Evolutionary conservation across 2,329 filamentous ascomycete genomes (phyloP), one percentile per base, ranked within the genome.

Genomic region (Raffaelea albimanens): DNA sequence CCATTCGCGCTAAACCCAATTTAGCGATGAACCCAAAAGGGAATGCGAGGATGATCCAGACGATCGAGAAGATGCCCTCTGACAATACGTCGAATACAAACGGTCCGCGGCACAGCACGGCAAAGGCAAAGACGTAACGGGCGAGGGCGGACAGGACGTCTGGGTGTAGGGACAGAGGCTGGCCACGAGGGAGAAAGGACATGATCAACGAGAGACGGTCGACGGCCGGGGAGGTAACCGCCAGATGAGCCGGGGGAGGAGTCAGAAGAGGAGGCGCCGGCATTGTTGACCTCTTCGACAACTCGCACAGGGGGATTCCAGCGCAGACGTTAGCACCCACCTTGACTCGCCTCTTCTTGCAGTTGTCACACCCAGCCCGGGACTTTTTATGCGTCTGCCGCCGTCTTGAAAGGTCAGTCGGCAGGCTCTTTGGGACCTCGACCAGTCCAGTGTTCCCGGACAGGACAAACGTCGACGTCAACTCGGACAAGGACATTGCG

Each of bases 291-390:
- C 50, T 16, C 50, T 50, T 13, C 25, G 31, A 36, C 56, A 57
- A 36, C 52, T 55, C 3, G 48, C 31, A 43, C 56, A 58, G 5
- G 53, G 55, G 29, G 23, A 40, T 31, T 46, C 49, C 46, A 57
- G 56, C 57, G 46, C 29, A 14, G 19, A 29, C 25, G 31, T 3
- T 25, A 38, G 18, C 25, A 29, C 25, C 7, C 7, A 58, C 57
- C 46, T 57, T 57, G 8, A 58, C 55, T n/a, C 56, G 50, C 19
- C 57, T 52, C 40, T 48, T 55, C 42, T 49, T 56, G 43, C 57
- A 58, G 19, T 51, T 58, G 16, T 52, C 50, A 29, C 56, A 58
- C 1, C 57, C 57, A 7, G 40, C 36, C 23, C 45, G 48, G 5
- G 56, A 59, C 34, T 59, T 59, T 5, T 39, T 48, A 22, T 58